Base-by-base conservation (phyloP, 208 protist species). In the Leishmania tarentolae region DNA sequence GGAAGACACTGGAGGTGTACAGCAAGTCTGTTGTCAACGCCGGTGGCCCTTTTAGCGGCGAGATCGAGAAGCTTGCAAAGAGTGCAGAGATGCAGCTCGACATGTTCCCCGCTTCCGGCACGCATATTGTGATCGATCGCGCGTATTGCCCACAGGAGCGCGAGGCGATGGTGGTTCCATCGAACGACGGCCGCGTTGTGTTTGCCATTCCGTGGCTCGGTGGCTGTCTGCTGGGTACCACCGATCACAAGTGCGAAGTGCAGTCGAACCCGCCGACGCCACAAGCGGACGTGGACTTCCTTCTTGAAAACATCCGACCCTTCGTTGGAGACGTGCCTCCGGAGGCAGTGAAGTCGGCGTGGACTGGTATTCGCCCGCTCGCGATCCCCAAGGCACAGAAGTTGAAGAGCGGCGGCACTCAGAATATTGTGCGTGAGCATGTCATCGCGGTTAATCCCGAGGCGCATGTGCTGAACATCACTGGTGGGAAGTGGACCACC, bases 401-500 rank as follows among this genome's bases (percentile, higher is more conserved):
- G 17, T 3, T 47, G 72, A 85, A 85, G 52, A 65, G 46, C 21
- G 82, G 72, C 28, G 81, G 83, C 72, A 96, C 92, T 47, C 80
- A 98, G 86, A 96, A 90, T 81, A 93, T 99, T 21, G 92, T 96
- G 35, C 93, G 98, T 28, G 97, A 99, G 83, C 97, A 99, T 88
- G 83, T 97, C 78, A 92, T 99, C 81, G 84, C 94, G 17, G 88
- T 93, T 3, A 89, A 95, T 75, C 70, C 75, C 52, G n/a, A 86
- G 44, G 78, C 84, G 56, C 92, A 79, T 57, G 91, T 98, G 53
- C 53, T 99, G 17, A 95, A 92, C 76, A 91, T 99, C 40, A 91
- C 91, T 9, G 98, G 98, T 37, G 98, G 98, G 57, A 99, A 99
- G 89, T 99, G 98, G 97, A 99, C 98, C 65, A 99, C 97, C 47